Percentiles rank a stretch among this genome's conserved stretches.
Conservation (phyloP, 441 rosid genomes). For the Omphalea diandra region DNA sequence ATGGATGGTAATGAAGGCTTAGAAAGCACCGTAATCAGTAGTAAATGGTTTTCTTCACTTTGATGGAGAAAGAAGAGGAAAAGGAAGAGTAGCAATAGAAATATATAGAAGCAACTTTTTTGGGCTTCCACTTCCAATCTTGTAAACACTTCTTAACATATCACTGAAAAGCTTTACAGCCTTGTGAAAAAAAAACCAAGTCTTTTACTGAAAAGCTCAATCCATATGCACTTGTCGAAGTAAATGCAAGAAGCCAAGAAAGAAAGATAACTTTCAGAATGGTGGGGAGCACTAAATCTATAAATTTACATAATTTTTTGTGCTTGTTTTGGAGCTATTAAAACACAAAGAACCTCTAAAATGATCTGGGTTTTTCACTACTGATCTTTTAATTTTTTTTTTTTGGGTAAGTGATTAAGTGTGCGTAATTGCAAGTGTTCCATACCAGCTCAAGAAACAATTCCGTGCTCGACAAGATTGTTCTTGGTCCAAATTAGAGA, state of each 20-base stretch:
- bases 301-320: neutral
- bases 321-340: neutral
- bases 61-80: neutral
- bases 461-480: too few species aligned
- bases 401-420: neutral
- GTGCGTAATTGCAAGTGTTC: neutral
- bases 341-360: neutral
- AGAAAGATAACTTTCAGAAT: conserved; percentile 3
- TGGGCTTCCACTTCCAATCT: conserved; percentile 12
- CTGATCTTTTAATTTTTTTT: conserved; percentile 3
- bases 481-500: neutral
- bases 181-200: neutral
- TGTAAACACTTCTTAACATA: neutral
- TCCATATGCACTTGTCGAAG: neutral
- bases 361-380: conserved; percentile 24
- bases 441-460: neutral
- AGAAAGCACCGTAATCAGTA: too few species aligned
- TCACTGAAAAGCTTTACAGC: neutral
- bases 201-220: neutral
- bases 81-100: neutral
- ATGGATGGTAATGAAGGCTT: conserved; percentile 6
- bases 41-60: too few species aligned
- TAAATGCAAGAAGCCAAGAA: neutral
- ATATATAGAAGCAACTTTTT: neutral
- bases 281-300: neutral